Evolutionary conservation across 371 early-diverging fungal species (phyloP).

Genomic region (Saksenaea vasiformis): DNA sequence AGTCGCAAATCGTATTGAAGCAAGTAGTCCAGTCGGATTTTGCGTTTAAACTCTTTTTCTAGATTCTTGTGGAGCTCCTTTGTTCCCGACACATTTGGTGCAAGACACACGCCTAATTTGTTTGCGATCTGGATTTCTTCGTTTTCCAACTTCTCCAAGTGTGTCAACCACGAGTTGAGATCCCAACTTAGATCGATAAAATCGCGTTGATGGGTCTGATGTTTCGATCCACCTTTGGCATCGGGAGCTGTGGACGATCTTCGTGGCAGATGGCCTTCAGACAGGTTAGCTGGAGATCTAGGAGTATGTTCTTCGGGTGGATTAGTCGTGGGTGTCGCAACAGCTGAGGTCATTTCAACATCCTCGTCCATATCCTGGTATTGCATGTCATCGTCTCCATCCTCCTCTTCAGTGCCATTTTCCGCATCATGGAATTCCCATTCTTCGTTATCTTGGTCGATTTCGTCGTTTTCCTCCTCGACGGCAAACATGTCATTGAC

Average conservation of each 20-base stretch:
- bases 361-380: slow-evolving; percentile 3
- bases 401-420: slow-evolving; percentile 11
- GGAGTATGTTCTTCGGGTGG: not conserved
- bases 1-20: slow-evolving; percentile 81
- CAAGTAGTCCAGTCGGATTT: slow-evolving; percentile 78
- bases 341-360: slow-evolving; percentile 9
- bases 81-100: slow-evolving; percentile 2
- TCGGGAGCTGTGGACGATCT: not conserved
- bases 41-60: slow-evolving; percentile 45
- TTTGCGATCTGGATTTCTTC: slow-evolving; percentile 30
- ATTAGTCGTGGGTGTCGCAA: not conserved
- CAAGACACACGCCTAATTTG: slow-evolving; percentile 22
- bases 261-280: not conserved
- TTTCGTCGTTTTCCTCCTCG: slow-evolving; percentile 19
- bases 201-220: slow-evolving; percentile 20
- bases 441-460: slow-evolving; percentile 19
- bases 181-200: slow-evolving; percentile 41
- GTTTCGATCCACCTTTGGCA: not conserved
- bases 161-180: slow-evolving; percentile 35
- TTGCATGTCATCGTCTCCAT: slow-evolving; percentile 8
- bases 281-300: not conserved
- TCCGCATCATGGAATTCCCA: not conserved
- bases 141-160: slow-evolving; percentile 27
- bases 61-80: slow-evolving; percentile 17
- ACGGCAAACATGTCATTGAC: not conserved